Base-by-base conservation (phyloP, 306 rosid genomes). In the Malus sylvestris region DNA sequence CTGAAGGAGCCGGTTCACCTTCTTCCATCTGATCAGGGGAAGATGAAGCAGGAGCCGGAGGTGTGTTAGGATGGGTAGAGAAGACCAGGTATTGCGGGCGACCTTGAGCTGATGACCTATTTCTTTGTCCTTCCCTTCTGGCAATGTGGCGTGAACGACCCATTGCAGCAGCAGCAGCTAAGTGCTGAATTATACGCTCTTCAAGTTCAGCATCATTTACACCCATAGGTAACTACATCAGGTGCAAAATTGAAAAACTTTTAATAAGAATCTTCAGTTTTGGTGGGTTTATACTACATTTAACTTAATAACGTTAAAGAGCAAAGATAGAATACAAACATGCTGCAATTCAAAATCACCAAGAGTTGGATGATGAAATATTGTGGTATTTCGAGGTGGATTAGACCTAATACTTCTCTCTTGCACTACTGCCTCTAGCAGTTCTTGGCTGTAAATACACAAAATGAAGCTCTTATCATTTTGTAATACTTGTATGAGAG, bases 111-210 rank as follows among this genome's bases (percentile, higher is more conserved):
- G 97, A 89, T 75, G 96, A 85, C 83, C 97, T 88, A 78, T 80
- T 85, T 75, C 97, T 95, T 71, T 89, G 99, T 83, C 93, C 90
- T 62, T 95, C 98, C 88, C 98, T 88, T 84, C 98, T 90, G 72
- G 96, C 90, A 84, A 89, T 82, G 53, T 95, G 97, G 55, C 94
- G 97, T 63, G 99, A 97, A 76, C 95, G 85, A 73, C 99, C 99
- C 99, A 95, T 95, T 73, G 99, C 97, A 53, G 99, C 97, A 23
- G 98, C 97, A 69, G 99, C 99, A 77, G 99, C 99, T 55, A 95
- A 82, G 88, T 95, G 97, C 81, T 95, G 99, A 68, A 95, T 88
- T 53, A 95, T 92, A 42, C 95, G 96, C 88, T 95, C 99, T 78
- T 95, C 99, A 85, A 95, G 96, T 78, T 95, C 97, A 76, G 93